Evolutionary conservation across 352 stramenopile species (phyloP).

Genomic region (Pythium vanterpoolii): DNA sequence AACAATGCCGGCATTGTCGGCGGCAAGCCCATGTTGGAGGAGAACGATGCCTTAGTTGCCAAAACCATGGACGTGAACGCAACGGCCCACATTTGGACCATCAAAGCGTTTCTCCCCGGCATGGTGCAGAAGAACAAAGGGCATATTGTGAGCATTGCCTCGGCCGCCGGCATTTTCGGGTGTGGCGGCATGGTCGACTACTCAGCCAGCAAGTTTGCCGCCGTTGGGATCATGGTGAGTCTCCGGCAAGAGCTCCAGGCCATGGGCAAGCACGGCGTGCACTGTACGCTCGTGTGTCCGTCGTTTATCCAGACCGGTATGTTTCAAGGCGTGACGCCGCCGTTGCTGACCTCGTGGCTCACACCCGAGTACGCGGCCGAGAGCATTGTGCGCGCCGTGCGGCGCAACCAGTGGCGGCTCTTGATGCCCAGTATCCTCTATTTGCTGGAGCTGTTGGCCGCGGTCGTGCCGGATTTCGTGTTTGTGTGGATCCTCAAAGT

Average conservation of each 20-base stretch:
- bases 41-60: slow-evolving; percentile 29
- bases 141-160: slow-evolving; percentile 41
- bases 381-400: slow-evolving; percentile 29
- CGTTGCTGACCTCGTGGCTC: slow-evolving; percentile 24
- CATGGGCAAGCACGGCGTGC: slow-evolving; percentile 28
- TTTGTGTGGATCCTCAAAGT: slow-evolving; percentile 17
- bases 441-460: slow-evolving; percentile 19
- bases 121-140: slow-evolving; percentile 39
- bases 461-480: slow-evolving; percentile 24
- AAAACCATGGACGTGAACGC: slow-evolving; percentile 45
- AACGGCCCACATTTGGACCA: slow-evolving; percentile 41
- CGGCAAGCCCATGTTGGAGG: slow-evolving; percentile 40
- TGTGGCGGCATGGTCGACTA: slow-evolving; percentile 42
- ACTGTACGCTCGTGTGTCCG: slow-evolving; percentile 35
- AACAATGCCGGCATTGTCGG: slow-evolving; percentile 54
- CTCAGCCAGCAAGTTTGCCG: slow-evolving; percentile 39
- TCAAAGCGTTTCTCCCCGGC: slow-evolving; percentile 38
- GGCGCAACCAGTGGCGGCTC: slow-evolving; percentile 29
- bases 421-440: slow-evolving; percentile 25
- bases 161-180: slow-evolving; percentile 36
- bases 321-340: slow-evolving; percentile 33
- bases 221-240: slow-evolving; percentile 36
- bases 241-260: slow-evolving; percentile 34
- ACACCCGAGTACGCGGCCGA: slow-evolving; percentile 32
- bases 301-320: slow-evolving; percentile 43